Evolutionary conservation across 2,329 filamentous ascomycete genomes (phyloP).

Genomic region (Ophiostoma quercus): DNA sequence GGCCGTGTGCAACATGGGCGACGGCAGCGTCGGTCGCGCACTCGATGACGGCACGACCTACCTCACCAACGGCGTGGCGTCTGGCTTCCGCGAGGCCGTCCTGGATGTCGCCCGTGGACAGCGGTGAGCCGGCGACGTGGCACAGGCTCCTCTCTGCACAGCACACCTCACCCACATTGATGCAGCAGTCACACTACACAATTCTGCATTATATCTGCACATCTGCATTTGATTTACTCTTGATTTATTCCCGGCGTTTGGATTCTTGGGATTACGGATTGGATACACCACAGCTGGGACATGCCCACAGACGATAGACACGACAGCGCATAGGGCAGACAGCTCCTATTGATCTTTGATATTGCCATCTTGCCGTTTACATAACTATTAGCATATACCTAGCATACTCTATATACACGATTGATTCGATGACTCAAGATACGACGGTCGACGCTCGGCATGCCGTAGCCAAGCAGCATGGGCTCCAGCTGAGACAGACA

Average conservation of each 20-base stretch:
- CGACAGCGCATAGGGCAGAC: constrained; percentile 13
- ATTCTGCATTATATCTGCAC: too few species aligned
- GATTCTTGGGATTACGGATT: background rate
- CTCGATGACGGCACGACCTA: constrained; percentile 29
- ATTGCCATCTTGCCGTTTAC: background rate
- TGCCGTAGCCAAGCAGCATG: background rate
- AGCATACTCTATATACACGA: background rate
- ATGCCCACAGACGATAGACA: constrained; percentile 15
- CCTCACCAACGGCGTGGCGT: constrained; percentile 29
- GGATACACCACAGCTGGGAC: background rate
- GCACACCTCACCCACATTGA: background rate
- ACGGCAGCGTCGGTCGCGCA: constrained; percentile 27
- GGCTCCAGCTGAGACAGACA: background rate
- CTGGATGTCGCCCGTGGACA: constrained; percentile 26
- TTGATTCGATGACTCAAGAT: background rate
- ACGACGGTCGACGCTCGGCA: background rate
- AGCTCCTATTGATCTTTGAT: background rate
- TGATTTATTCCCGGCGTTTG: background rate
- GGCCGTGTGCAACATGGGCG: constrained; percentile 25
- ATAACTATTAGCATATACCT: constrained; percentile 4
- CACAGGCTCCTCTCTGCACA: background rate
- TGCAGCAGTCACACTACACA: background rate
- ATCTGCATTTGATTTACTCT: background rate
- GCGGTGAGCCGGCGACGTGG: background rate
- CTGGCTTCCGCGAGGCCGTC: constrained; percentile 30